Base-by-base conservation (phyloP, 805 yeast species). In the Hanseniaspora opuntiae region DNA sequence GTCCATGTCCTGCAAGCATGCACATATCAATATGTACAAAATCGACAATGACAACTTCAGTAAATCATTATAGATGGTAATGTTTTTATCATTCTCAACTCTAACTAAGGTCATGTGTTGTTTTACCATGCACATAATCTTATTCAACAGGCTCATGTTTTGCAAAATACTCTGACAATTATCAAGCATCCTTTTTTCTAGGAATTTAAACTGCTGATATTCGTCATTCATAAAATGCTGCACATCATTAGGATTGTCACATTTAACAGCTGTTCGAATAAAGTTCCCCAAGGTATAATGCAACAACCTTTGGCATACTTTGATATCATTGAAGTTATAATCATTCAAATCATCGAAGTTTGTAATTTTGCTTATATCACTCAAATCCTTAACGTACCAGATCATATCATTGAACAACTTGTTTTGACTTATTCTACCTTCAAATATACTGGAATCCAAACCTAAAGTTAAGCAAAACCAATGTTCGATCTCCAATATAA, bases 401-500 rank as follows among this genome's bases (percentile, higher is more conserved):
- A 42, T 49, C 33, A 51, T 25, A 8, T 52, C 50, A 38, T 38
- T 47, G 19, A 52, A 19, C 24, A 52, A 22, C 17, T 19, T 19
- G 37, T 50, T 28, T 16, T 38, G 39, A 12, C 8, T 12, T 22
- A 36, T 36, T 7, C 24, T 36, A 9, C 16, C 9, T 11, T 22
- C 41, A 8, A 35, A 7, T 4, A 46, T 35, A 4, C 24, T 35
- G 3, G 41, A 35, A 38, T 22, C 41, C 7, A 19, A 19, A 1
- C 50, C 50, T 22, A 45, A 36, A 19, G 41, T 3, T 19, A 52
- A 39, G 3, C 68, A 60, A 57, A 74, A 76, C 80, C 80, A 76
- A 37, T 73, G 72, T 10, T 70, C 68, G 16, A 76, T 48, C 57
- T 79, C 84, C 1, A 63, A 62, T 14, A 56, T 55, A 17, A 76